These are phyloP conservation scores for Cnidoscolus chayamansa DNA, from an alignment of 441 rosid species.

Conservation along the genomic window DNA sequence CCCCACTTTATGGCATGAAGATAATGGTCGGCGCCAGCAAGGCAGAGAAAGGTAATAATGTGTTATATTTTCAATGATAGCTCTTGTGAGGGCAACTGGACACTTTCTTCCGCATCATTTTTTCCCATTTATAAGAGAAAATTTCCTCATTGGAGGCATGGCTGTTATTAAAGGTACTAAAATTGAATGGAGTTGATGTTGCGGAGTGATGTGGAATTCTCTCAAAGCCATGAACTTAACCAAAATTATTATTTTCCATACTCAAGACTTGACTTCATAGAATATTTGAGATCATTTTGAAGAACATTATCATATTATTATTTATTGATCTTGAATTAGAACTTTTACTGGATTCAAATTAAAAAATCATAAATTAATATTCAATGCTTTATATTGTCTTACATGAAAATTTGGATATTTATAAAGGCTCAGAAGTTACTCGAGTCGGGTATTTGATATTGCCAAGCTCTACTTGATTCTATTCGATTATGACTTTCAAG, in stretches of 20 bases:
- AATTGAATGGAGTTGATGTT: background rate
- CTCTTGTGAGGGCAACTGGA: background rate
- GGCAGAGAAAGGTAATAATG: slow-evolving; percentile 69
- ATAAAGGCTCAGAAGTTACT: background rate
- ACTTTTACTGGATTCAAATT: too few species aligned
- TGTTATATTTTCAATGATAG: slow-evolving; percentile 3
- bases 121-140: background rate
- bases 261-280: too few species aligned
- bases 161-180: background rate
- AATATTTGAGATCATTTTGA: background rate
- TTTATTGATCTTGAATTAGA: too few species aligned
- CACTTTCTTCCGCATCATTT: background rate
- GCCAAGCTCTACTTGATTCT: background rate
- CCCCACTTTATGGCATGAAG: slow-evolving; percentile 91
- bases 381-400: background rate
- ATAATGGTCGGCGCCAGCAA: slow-evolving; percentile 69
- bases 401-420: background rate
- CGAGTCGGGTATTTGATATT: background rate
- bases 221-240: background rate
- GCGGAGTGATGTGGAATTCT: too few species aligned
- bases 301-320: background rate
- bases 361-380: too few species aligned
- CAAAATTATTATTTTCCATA: background rate
- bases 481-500: background rate
- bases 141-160: background rate